These are phyloP conservation scores for Lyophyllum decastes DNA, from an alignment of 768 basidiomycete genomes.

Conservation along the genomic window DNA sequence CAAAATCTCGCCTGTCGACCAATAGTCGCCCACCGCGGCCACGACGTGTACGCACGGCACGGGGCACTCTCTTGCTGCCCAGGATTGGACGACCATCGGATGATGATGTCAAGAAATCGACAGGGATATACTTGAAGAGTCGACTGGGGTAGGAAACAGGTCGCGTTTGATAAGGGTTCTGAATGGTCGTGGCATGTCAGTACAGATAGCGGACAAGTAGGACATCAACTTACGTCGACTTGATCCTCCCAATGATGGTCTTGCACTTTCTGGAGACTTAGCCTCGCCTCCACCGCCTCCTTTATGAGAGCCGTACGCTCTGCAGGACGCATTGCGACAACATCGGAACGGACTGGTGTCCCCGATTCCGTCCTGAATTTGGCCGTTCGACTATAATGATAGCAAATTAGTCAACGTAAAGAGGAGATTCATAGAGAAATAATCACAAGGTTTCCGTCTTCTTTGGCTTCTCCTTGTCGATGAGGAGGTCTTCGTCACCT, in stretches of 20 bases:
- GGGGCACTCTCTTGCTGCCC: constrained; percentile 19
- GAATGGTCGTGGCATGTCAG: neutral
- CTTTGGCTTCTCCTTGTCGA: constrained; percentile 73
- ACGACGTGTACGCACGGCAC: constrained; percentile 67
- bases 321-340: constrained; percentile 54
- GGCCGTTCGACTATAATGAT: constrained; percentile 47
- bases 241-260: constrained; percentile 86
- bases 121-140: constrained; percentile 62
- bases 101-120: constrained; percentile 30
- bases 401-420: neutral
- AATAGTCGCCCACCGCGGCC: constrained; percentile 82
- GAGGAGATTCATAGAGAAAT: constrained; percentile 6
- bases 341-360: constrained; percentile 44
- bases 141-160: constrained; percentile 58
- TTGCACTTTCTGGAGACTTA: constrained; percentile 64
- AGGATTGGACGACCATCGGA: constrained; percentile 25
- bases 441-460: constrained; percentile 45
- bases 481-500: constrained; percentile 68
- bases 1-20: constrained; percentile 65
- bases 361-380: constrained; percentile 49
- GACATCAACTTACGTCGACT: constrained; percentile 61
- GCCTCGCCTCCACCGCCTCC: constrained; percentile 58
- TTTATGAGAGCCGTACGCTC: constrained; percentile 64
- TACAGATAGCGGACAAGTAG: neutral
- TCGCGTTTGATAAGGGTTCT: constrained; percentile 74